A percentile compares a stretch with the other conserved stretches of the same genome.
Evolutionary conservation across 2,329 filamentous ascomycete genomes (phyloP).

Genomic region (Passalora sequoiae): DNA sequence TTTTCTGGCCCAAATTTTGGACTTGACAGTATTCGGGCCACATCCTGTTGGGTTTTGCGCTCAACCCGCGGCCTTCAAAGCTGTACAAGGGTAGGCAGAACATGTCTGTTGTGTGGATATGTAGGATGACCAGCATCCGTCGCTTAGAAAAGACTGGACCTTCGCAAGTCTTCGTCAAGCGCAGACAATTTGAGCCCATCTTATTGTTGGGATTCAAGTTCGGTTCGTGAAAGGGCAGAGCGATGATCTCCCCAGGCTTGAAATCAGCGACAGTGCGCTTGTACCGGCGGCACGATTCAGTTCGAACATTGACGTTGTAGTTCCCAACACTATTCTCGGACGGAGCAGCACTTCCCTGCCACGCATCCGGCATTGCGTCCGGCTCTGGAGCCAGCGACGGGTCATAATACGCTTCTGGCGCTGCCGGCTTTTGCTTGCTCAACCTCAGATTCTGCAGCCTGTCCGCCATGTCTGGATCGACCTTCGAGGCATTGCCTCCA

Average conservation of each 20-base stretch:
- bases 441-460: slow-evolving; percentile 1
- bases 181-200: slow-evolving; percentile 1
- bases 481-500: neutral
- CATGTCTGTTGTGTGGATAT: slow-evolving; percentile 10
- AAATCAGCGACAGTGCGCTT: slow-evolving; percentile 12
- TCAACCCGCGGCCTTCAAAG: neutral
- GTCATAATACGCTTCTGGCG: neutral
- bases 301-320: neutral
- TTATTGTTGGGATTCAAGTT: slow-evolving; percentile 16
- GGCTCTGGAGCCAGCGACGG: neutral
- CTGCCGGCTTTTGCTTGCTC: neutral
- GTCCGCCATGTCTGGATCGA: neutral
- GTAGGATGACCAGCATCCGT: slow-evolving; percentile 19
- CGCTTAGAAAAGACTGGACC: slow-evolving; percentile 18
- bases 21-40: neutral
- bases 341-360: neutral
- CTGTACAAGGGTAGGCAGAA: slow-evolving; percentile 17
- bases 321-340: neutral
- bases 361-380: neutral
- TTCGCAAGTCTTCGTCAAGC: slow-evolving; percentile 5
- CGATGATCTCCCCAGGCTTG: slow-evolving; percentile 16
- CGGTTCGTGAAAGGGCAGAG: slow-evolving; percentile 15
- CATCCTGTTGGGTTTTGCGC: neutral
- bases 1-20: too few species aligned
- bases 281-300: neutral